A percentile compares a stretch with the other conserved stretches of the same genome.
phyloP scores from a whole-genome alignment of 2,329 filamentous ascomycete species.

The Leptographium procerum region DNA sequence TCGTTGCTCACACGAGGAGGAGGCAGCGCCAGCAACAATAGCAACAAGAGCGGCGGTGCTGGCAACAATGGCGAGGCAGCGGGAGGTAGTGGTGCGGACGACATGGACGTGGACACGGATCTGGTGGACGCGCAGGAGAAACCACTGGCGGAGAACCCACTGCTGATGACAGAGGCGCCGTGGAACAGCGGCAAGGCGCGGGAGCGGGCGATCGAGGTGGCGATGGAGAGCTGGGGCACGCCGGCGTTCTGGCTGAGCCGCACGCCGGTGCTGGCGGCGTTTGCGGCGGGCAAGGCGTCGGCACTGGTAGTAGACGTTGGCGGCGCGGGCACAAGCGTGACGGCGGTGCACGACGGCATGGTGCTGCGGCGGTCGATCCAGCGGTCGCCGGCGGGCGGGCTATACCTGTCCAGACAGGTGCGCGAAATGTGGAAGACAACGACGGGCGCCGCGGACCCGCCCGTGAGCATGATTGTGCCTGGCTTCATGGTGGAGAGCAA shows the following conservation, averaged over 20 bases:
- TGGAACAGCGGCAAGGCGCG: slow-evolving; percentile 84
- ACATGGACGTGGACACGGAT: slow-evolving; percentile 49
- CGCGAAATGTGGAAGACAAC: slow-evolving; percentile 57
- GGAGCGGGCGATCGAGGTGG: slow-evolving; percentile 90
- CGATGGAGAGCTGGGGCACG: slow-evolving; percentile 93
- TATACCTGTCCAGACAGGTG: slow-evolving; percentile 84
- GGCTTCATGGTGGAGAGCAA: slow-evolving; percentile 85
- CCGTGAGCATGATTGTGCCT: slow-evolving; percentile 58
- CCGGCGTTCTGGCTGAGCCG: slow-evolving; percentile 90
- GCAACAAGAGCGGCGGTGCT: slow-evolving; percentile 29
- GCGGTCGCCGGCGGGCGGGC: slow-evolving; percentile 72
- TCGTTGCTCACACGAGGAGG: not conserved
- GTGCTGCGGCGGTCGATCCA: slow-evolving; percentile 84
- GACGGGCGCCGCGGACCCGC: slow-evolving; percentile 51
- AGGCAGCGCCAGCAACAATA: slow-evolving; percentile 34
- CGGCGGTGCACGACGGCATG: slow-evolving; percentile 88
- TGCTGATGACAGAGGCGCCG: slow-evolving; percentile 86
- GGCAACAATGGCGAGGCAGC: slow-evolving; percentile 66
- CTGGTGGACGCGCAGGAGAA: slow-evolving; percentile 49
- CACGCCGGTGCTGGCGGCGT: slow-evolving; percentile 80
- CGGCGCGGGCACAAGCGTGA: slow-evolving; percentile 77
- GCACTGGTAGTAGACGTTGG: slow-evolving; percentile 89
- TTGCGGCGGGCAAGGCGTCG: slow-evolving; percentile 85
- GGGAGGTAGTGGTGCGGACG: slow-evolving; percentile 43
- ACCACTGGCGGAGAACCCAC: slow-evolving; percentile 74